Conservation (phyloP, 2,329 filamentous ascomycete species). For the Neoscytalidium dimidiatum region DNA sequence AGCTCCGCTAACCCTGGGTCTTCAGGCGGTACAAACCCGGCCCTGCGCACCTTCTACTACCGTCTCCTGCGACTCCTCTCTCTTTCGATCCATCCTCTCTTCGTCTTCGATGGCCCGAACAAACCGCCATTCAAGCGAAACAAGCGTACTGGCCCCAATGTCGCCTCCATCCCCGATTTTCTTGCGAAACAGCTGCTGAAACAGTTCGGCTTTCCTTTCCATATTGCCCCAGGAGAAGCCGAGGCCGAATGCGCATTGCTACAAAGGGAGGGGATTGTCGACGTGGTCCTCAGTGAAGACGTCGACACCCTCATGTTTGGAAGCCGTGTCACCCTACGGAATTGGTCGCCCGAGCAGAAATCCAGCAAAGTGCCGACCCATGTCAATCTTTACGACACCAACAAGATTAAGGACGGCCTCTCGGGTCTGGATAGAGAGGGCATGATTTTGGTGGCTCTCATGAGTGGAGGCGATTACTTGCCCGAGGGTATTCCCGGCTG, state of each 20-base stretch:
- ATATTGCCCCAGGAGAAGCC: slow-evolving; percentile 90
- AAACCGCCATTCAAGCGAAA: slow-evolving; percentile 89
- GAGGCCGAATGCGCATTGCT: slow-evolving; percentile 93
- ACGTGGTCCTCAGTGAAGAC: slow-evolving; percentile 93
- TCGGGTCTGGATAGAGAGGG: slow-evolving; percentile 76
- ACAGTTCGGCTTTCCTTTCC: slow-evolving; percentile 79
- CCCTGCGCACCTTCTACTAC: slow-evolving; percentile 89
- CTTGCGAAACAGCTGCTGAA: slow-evolving; percentile 82
- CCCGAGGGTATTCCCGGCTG: slow-evolving; percentile 86
- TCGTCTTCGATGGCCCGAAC: slow-evolving; percentile 85
- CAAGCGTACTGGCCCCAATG: slow-evolving; percentile 65
- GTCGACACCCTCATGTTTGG: slow-evolving; percentile 98
- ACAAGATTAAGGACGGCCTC: slow-evolving; percentile 54
- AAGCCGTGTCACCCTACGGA: slow-evolving; percentile 74
- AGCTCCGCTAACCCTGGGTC: not conserved
- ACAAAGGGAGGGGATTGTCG: slow-evolving; percentile 73
- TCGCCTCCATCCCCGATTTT: slow-evolving; percentile 68
- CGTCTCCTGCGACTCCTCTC: slow-evolving; percentile 76
- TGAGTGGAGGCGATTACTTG: slow-evolving; percentile 94
- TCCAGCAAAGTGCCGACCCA: slow-evolving; percentile 74
- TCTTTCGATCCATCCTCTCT: slow-evolving; percentile 80
- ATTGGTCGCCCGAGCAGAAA: slow-evolving; percentile 75
- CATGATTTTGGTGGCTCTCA: slow-evolving; percentile 90
- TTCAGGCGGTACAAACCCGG: slow-evolving; percentile 80
- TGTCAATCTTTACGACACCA: slow-evolving; percentile 75